A percentile compares a stretch with the other conserved stretches of the same genome.
Evolutionary conservation across 1,284 basidiomycete genomes (phyloP).

Genomic region (Agroathelia rolfsii): DNA sequence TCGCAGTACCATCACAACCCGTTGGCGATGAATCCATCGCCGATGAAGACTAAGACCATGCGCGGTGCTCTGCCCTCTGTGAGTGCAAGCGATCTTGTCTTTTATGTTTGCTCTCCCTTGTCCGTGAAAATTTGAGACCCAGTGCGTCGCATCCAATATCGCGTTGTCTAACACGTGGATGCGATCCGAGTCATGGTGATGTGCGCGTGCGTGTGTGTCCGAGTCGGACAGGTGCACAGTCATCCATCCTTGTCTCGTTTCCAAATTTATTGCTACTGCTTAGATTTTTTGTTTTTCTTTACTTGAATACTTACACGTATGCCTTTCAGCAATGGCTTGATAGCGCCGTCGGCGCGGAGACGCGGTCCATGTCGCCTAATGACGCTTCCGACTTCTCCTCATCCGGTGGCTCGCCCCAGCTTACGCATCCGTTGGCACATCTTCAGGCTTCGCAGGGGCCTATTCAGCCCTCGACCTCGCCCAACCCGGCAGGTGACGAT

Average conservation of each 20-base stretch:
- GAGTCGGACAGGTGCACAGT: too few relatives aligned
- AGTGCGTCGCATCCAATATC: too few relatives aligned
- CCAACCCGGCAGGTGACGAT: constrained; percentile 63
- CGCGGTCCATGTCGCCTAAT: constrained; percentile 72
- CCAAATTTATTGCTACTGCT: constrained; percentile 7
- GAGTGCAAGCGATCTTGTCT: constrained; percentile 24
- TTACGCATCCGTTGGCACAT: constrained; percentile 49
- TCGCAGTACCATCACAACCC: constrained; percentile 58
- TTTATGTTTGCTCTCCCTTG: constrained; percentile 16
- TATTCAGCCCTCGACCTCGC: constrained; percentile 35
- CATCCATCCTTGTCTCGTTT: constrained; percentile 9
- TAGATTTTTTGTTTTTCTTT: constrained; percentile 11
- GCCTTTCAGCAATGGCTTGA: constrained; percentile 74
- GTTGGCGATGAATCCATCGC: constrained; percentile 51
- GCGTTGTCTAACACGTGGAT: too few relatives aligned
- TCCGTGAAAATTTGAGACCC: too few relatives aligned
- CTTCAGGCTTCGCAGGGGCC: constrained; percentile 37
- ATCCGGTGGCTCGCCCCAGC: constrained; percentile 70
- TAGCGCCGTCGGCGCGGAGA: constrained; percentile 40
- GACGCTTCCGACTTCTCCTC: constrained; percentile 81
- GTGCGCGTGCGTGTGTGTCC: too few relatives aligned
- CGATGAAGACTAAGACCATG: constrained; percentile 56
- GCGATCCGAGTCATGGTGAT: too few relatives aligned
- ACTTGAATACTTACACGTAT: too few relatives aligned
- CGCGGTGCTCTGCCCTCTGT: constrained; percentile 66